phyloP scores from a whole-genome alignment of 2,329 filamentous ascomycete genomes.

The Fusarium acutatum region DNA sequence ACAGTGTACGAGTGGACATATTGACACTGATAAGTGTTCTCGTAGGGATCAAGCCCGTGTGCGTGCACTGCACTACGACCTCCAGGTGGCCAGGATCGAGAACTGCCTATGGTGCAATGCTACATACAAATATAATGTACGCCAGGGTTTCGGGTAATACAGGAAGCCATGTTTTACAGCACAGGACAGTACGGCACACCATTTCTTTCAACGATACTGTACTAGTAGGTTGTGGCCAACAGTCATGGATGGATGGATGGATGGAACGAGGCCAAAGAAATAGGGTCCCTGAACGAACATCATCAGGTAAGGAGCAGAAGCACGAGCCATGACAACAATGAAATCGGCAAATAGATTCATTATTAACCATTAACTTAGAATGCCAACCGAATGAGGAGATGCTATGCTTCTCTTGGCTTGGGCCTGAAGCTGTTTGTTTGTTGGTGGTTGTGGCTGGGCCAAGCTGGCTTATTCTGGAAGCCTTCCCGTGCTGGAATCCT shows the following conservation, averaged over 20 bases:
- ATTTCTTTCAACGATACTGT: neutral
- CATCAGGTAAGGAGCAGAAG: constrained; percentile 9
- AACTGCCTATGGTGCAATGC: neutral
- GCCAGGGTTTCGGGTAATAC: neutral
- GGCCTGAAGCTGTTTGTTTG: neutral
- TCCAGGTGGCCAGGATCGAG: neutral
- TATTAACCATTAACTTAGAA: too few species aligned
- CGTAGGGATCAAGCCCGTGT: neutral
- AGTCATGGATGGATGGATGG: neutral
- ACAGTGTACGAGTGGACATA: neutral
- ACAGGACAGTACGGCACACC: neutral
- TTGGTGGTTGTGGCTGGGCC: neutral
- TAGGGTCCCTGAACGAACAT: neutral
- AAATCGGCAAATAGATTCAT: neutral
- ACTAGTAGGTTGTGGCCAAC: neutral
- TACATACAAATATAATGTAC: neutral
- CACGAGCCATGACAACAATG: constrained; percentile 4
- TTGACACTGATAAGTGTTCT: neutral
- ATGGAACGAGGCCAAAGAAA: neutral
- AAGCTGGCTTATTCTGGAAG: neutral
- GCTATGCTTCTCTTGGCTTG: constrained; percentile 2
- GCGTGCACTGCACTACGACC: neutral
- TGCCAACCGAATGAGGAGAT: neutral
- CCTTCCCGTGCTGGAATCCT: constrained; percentile 14
- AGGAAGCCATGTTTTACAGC: neutral